Conservation (phyloP, 352 stramenopile species). For the Pythium apleroticum region DNA sequence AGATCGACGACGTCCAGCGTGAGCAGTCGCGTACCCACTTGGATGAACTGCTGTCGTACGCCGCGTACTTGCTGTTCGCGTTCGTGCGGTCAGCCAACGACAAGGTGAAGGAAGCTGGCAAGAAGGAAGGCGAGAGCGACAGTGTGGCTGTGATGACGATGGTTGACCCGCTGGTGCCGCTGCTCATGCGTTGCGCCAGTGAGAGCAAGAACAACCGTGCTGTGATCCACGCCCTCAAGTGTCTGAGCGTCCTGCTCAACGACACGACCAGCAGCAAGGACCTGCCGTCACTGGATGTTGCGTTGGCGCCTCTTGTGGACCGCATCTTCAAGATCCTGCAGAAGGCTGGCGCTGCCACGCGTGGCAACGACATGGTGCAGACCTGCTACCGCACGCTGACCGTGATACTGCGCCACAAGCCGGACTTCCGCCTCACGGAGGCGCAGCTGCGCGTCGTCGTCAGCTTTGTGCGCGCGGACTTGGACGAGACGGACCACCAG, state of each 20-base stretch:
- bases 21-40: constrained; percentile 57
- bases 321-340: constrained; percentile 92
- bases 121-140: constrained; percentile 18
- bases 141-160: constrained; percentile 43
- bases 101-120: constrained; percentile 1
- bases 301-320: constrained; percentile 80
- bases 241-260: constrained; percentile 87
- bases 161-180: constrained; percentile 90
- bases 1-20: constrained; percentile 48
- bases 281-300: constrained; percentile 86
- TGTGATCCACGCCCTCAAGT: constrained; percentile 93
- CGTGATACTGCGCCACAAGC: constrained; percentile 79
- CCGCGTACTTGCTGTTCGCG: constrained; percentile 75
- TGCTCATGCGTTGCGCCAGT: constrained; percentile 90
- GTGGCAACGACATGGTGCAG: constrained; percentile 93
- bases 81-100: constrained; percentile 40
- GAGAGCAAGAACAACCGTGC: constrained; percentile 92
- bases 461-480: constrained; percentile 89
- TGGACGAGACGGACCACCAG: constrained; percentile 94
- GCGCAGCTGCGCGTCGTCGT: constrained; percentile 86
- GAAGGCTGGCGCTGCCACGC: constrained; percentile 87
- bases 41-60: constrained; percentile 86
- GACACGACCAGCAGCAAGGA: constrained; percentile 43
- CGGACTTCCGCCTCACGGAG: constrained; percentile 58
- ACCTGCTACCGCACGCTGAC: constrained; percentile 94